Conservation (phyloP, 768 basidiomycete genomes). For the Trametes sanguinea region DNA sequence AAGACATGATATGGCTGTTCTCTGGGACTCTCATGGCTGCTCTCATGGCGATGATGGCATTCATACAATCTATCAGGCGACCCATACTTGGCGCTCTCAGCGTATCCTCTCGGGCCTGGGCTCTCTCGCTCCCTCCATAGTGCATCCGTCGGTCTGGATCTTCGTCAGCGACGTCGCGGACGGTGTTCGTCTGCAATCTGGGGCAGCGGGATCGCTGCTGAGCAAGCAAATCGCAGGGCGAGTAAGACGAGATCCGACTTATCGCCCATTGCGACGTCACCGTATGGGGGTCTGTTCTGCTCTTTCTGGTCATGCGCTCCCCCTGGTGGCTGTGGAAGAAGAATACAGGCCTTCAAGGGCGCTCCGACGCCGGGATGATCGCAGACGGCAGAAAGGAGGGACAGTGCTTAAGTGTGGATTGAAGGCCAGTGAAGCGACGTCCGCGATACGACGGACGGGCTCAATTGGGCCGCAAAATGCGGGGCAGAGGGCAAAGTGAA, state of each 20-base stretch:
- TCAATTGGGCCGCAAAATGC: slow-evolving; percentile 1
- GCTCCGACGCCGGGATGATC: slow-evolving; percentile 20
- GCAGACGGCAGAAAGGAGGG: not conserved
- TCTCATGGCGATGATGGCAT: no score
- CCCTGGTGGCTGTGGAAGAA: slow-evolving; percentile 15
- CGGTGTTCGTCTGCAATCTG: not conserved
- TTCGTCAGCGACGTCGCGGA: not conserved
- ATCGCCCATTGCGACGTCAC: slow-evolving; percentile 8
- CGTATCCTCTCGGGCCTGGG: not conserved
- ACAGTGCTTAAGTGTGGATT: slow-evolving; percentile 12
- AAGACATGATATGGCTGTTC: no score
- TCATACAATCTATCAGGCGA: no score
- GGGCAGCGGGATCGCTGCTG: slow-evolving; percentile 5
- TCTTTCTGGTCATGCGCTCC: slow-evolving; percentile 20
- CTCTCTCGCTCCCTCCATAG: not conserved
- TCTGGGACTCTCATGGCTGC: no score
- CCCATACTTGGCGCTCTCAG: not conserved
- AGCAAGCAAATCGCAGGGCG: slow-evolving; percentile 7
- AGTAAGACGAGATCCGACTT: slow-evolving; percentile 14
- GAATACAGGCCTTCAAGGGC: slow-evolving; percentile 7
- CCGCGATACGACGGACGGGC: slow-evolving; percentile 5
- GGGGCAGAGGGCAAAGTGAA: slow-evolving; percentile 13
- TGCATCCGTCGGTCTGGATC: not conserved
- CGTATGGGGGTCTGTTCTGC: not conserved
- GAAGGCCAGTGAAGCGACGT: not conserved